phyloP scores from a whole-genome alignment of 139 green algal species.

The Chlamydomonas eustigma region DNA sequence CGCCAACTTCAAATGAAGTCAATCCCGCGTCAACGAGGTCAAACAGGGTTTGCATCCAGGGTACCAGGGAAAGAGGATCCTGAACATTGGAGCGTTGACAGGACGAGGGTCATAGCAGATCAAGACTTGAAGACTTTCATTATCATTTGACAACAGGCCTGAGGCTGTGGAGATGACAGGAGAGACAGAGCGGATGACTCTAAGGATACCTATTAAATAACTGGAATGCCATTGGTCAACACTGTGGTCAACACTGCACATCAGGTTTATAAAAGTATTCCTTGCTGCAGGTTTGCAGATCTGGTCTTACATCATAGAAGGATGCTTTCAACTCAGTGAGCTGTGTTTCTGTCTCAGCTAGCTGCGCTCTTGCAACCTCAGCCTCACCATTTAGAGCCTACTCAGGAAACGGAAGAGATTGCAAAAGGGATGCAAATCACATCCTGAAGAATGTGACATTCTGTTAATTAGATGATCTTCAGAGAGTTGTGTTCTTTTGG shows the following conservation, averaged over 20 bases:
- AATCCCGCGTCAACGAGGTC: conserved; percentile 46
- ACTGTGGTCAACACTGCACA: neutral
- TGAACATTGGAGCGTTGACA: conserved; percentile 12
- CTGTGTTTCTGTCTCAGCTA: conserved; percentile 32
- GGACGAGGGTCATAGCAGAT: neutral
- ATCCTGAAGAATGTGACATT: neutral
- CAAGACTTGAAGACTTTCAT: neutral
- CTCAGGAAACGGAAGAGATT: neutral
- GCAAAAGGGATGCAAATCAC: neutral
- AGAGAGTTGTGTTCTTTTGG: too few relatives aligned
- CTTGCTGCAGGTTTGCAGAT: neutral
- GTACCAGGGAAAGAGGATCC: conserved; percentile 43
- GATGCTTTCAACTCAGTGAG: conserved; percentile 41
- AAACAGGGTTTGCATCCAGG: conserved; percentile 51
- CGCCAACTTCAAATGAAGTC: conserved; percentile 50
- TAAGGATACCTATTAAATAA: neutral
- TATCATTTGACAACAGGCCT: neutral
- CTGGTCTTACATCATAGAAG: conserved; percentile 31
- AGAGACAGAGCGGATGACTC: neutral
- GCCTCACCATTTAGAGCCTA: conserved; percentile 15
- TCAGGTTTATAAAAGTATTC: neutral
- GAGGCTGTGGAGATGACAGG: neutral
- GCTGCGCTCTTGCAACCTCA: conserved; percentile 16
- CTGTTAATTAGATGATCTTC: too few relatives aligned
- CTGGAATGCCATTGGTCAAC: too few relatives aligned